These are phyloP conservation scores for Pogostemon cablin DNA, from an alignment of 257 asterid genomes.

Conservation along the genomic window DNA sequence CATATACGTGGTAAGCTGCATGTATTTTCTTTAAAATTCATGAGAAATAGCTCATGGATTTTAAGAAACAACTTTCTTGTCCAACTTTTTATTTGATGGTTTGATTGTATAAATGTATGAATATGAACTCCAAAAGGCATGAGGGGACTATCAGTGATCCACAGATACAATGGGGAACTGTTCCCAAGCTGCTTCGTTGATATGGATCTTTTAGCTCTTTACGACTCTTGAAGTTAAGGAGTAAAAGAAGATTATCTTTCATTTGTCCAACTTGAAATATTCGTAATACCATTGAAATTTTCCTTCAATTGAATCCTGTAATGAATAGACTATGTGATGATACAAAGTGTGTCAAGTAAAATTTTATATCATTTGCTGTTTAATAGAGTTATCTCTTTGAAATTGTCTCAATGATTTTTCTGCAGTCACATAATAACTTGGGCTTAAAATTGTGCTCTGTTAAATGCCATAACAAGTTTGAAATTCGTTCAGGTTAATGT, in stretches of 20 bases:
- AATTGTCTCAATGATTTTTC: not conserved
- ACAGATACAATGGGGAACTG: conserved; percentile 10
- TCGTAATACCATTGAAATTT: not conserved
- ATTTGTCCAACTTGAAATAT: not conserved
- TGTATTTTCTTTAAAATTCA: not conserved
- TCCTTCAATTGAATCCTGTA: not conserved
- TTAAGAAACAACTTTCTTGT: conserved; percentile 1
- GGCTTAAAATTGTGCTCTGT: not conserved
- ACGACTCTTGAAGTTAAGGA: not conserved
- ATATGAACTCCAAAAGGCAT: not conserved
- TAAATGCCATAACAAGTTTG: not conserved
- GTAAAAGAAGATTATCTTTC: not conserved
- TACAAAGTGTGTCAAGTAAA: not conserved
- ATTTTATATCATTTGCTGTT: not conserved
- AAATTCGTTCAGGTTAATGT: conserved; percentile 49
- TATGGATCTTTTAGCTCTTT: not conserved
- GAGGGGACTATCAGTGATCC: not conserved
- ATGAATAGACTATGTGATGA: not conserved
- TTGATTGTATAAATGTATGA: not conserved
- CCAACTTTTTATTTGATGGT: not conserved
- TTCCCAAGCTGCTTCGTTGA: not conserved
- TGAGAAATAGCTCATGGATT: not conserved
- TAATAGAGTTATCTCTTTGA: not conserved
- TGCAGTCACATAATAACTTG: too few species aligned
- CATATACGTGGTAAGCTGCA: conserved; percentile 5